Base-by-base conservation (phyloP, 2,329 filamentous ascomycete genomes). In the Sporothrix variecibatus region DNA sequence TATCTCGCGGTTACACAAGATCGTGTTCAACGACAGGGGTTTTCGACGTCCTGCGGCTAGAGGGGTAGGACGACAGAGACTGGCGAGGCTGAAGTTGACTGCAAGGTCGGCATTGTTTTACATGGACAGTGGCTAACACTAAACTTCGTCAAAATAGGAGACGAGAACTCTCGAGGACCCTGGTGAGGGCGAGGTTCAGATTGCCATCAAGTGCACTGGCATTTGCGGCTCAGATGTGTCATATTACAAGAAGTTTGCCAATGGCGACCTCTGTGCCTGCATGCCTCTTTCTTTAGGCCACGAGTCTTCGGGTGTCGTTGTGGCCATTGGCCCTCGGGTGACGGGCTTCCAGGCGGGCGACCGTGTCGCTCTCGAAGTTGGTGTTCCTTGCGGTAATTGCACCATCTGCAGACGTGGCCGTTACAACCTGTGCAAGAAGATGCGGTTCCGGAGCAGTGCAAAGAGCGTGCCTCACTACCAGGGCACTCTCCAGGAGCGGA, bases 211-310 rank as follows among this genome's bases (percentile, higher is more conserved):
- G 78, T 86, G 88, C 7, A 92, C 91, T 31, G 90, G 91, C 51
- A 90, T 93, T 78, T 93, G 91, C 80, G 91, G 91, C 73, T 92
- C 90, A 8, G 91, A 93, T 81, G 87, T 92, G 72, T 89, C 89
- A 72, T 93, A 93, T 81, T 93, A 91, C 84, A 91, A 89, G 80
- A 91, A 92, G 78, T 92, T 92, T 79, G 89, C 90, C 81, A 93
- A 93, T 79, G 91, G 91, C 64, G 90, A 92, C 81, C 86, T 93
- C 70, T 90, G 90, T 78, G 90, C 89, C 65, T 90, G 88, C 76
- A 86, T 87, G 75, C 91, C 91, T 38, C 83, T 93, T 43, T 91
- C 89, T 5, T 85, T 92, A 2, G 89, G 89, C n/a, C 88, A 90
- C 77, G 88, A 90, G 80, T 89, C 87, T 72, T 89, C 87, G 0